Evolutionary conservation across 495 filamentous ascomycete species (phyloP).

Genomic region (Penicillium maclennaniae): DNA sequence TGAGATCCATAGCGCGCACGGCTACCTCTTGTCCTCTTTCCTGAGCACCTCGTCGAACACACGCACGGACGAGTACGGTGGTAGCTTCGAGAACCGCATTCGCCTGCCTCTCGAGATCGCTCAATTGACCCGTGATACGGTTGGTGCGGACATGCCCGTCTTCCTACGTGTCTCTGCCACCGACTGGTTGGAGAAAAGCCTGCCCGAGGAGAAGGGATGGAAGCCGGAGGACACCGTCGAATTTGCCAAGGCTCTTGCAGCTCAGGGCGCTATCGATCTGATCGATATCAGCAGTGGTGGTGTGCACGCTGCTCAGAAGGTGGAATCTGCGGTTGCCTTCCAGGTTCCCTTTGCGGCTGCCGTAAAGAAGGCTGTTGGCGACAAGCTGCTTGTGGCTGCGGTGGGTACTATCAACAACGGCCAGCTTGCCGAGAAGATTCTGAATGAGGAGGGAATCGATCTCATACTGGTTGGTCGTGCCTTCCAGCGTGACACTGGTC

Average conservation of each 20-base stretch:
- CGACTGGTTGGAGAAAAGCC: slow-evolving; percentile 56
- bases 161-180: slow-evolving; percentile 61
- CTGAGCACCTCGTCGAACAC: slow-evolving; percentile 60
- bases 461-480: slow-evolving; percentile 58
- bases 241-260: slow-evolving; percentile 53
- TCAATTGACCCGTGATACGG: slow-evolving; percentile 49
- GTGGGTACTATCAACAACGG: slow-evolving; percentile 65
- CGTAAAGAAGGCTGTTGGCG: slow-evolving; percentile 61
- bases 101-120: slow-evolving; percentile 58
- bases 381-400: slow-evolving; percentile 54
- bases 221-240: slow-evolving; percentile 50
- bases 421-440: slow-evolving; percentile 49
- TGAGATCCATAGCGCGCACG: slow-evolving; percentile 58
- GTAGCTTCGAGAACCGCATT: slow-evolving; percentile 60
- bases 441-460: slow-evolving; percentile 59
- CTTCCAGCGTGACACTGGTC: slow-evolving; percentile 67
- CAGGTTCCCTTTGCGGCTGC: slow-evolving; percentile 61
- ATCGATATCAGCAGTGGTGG: slow-evolving; percentile 65
- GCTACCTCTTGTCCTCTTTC: slow-evolving; percentile 65
- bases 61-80: slow-evolving; percentile 63
- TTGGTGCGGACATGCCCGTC: slow-evolving; percentile 59
- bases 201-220: slow-evolving; percentile 52
- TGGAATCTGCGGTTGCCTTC: slow-evolving; percentile 56
- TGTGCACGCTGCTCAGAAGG: slow-evolving; percentile 54
- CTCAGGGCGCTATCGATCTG: slow-evolving; percentile 56